Percentiles rank a stretch among this genome's conserved stretches.
These are phyloP conservation scores for Cladochytrium tenue DNA, from an alignment of 371 early-diverging fungal species.

Conservation along the genomic window DNA sequence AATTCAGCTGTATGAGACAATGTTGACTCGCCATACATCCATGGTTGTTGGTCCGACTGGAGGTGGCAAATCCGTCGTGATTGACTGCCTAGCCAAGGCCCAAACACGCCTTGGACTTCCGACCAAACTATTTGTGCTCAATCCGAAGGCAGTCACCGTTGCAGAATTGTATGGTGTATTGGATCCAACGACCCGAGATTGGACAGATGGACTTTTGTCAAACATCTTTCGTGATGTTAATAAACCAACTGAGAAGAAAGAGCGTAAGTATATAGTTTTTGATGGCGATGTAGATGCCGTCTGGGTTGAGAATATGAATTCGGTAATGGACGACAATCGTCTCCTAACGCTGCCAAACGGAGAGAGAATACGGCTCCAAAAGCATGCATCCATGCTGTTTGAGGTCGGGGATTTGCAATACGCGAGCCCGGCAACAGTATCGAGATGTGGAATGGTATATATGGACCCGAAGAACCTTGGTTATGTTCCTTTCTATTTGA, in stretches of 20 bases:
- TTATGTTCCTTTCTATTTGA: slow-evolving; percentile 48
- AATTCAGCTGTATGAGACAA: slow-evolving; percentile 64
- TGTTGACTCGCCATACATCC: slow-evolving; percentile 60
- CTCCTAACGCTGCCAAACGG: slow-evolving; percentile 65
- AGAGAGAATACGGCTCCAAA: slow-evolving; percentile 63
- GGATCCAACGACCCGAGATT: slow-evolving; percentile 61
- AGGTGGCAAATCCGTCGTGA: slow-evolving; percentile 62
- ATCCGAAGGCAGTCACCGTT: slow-evolving; percentile 64
- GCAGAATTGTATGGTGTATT: slow-evolving; percentile 59
- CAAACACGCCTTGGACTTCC: slow-evolving; percentile 56
- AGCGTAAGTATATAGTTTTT: slow-evolving; percentile 66
- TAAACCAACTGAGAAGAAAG: slow-evolving; percentile 59
- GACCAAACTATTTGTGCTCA: slow-evolving; percentile 53
- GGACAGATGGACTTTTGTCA: slow-evolving; percentile 66
- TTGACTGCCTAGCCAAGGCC: slow-evolving; percentile 57
- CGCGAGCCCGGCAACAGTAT: slow-evolving; percentile 68
- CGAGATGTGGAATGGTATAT: slow-evolving; percentile 67
- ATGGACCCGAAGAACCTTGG: slow-evolving; percentile 62
- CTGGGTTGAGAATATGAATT: slow-evolving; percentile 75
- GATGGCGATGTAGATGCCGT: slow-evolving; percentile 66
- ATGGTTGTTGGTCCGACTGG: slow-evolving; percentile 66
- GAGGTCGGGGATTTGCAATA: slow-evolving; percentile 63
- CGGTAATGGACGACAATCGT: slow-evolving; percentile 66
- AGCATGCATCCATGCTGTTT: slow-evolving; percentile 60
- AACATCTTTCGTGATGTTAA: slow-evolving; percentile 64